A percentile compares a stretch with the other conserved stretches of the same genome.
phyloP scores from a whole-genome alignment of 1,284 basidiomycete genomes.

The Moniliella sp. region DNA sequence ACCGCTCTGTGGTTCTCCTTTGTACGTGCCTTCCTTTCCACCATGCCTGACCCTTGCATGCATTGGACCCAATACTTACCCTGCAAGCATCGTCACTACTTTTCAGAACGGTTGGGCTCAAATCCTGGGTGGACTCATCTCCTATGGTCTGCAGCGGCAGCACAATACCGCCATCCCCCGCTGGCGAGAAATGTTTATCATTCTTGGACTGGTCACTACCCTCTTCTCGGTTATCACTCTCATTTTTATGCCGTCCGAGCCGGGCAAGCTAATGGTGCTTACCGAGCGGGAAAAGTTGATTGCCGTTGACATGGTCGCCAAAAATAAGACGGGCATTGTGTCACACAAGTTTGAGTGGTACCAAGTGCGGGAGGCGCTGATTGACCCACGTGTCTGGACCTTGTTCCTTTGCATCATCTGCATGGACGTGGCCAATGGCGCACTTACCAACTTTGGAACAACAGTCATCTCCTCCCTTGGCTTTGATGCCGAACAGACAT shows the following conservation, averaged over 20 bases:
- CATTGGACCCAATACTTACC: too few species aligned
- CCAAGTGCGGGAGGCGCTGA: slow-evolving; percentile 39
- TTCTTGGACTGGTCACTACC: slow-evolving; percentile 16
- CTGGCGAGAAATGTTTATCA: slow-evolving; percentile 24
- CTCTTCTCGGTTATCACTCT: slow-evolving; percentile 11
- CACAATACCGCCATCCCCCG: slow-evolving; percentile 7
- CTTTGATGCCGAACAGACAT: slow-evolving; percentile 14
- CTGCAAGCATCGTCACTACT: too few species aligned
- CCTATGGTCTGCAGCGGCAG: slow-evolving; percentile 15
- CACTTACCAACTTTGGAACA: slow-evolving; percentile 14
- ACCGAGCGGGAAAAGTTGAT: slow-evolving; percentile 40
- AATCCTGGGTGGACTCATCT: slow-evolving; percentile 16
- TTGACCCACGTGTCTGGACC: slow-evolving; percentile 36
- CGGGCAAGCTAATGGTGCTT: slow-evolving; percentile 19
- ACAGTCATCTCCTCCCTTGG: slow-evolving; percentile 27
- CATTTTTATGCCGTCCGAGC: slow-evolving; percentile 14
- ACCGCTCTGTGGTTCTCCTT: slow-evolving; percentile 16
- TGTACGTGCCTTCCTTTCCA: too few species aligned
- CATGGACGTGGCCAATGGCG: not conserved
- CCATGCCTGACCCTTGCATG: too few species aligned
- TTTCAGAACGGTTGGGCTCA: slow-evolving; percentile 25
- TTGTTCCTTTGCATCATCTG: slow-evolving; percentile 6
- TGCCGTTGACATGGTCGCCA: slow-evolving; percentile 42
- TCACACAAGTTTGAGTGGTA: slow-evolving; percentile 42
- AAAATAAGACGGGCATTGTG: slow-evolving; percentile 41